Conservation (phyloP, 106 monocot species). For the Chionographis japonica region DNA sequence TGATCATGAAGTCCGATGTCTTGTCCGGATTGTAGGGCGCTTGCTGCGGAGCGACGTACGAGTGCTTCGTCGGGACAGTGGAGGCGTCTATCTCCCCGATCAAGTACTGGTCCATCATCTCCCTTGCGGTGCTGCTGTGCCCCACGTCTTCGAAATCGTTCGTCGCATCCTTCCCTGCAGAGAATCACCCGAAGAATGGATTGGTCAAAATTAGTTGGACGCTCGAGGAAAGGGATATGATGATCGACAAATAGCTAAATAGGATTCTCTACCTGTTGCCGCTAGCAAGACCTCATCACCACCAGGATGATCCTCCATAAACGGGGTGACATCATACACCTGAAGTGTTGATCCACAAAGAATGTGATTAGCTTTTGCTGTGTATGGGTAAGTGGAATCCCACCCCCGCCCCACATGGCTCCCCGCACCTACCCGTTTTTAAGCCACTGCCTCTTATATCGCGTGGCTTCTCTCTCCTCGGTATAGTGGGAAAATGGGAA, state of each 20-base stretch:
- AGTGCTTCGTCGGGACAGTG: conserved; percentile 24
- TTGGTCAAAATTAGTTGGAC: background rate
- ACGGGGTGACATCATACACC: conserved; percentile 45
- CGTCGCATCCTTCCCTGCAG: conserved; percentile 61
- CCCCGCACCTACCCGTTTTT: too few species aligned
- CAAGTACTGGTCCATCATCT: conserved; percentile 46
- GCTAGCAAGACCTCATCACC: conserved; percentile 51
- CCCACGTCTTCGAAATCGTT: conserved; percentile 64
- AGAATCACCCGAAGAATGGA: background rate
- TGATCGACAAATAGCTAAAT: background rate
- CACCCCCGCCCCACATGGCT: too few species aligned
- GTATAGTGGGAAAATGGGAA: too few species aligned
- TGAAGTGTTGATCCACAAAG: background rate
- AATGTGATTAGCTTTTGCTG: too few species aligned
- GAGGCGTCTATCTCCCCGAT: conserved; percentile 45
- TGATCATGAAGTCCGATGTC: conserved; percentile 36
- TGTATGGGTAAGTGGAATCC: too few species aligned
- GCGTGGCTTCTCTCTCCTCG: too few species aligned
- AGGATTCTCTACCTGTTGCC: conserved; percentile 28
- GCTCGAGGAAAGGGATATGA: background rate
- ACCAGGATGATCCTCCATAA: conserved; percentile 56
- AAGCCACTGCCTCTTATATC: too few species aligned
- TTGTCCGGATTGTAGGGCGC: conserved; percentile 28
- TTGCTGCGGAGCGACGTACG: conserved; percentile 31
- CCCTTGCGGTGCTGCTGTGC: conserved; percentile 43